phyloP scores from a whole-genome alignment of 495 filamentous ascomycete genomes.

The Penicillium coffeae region DNA sequence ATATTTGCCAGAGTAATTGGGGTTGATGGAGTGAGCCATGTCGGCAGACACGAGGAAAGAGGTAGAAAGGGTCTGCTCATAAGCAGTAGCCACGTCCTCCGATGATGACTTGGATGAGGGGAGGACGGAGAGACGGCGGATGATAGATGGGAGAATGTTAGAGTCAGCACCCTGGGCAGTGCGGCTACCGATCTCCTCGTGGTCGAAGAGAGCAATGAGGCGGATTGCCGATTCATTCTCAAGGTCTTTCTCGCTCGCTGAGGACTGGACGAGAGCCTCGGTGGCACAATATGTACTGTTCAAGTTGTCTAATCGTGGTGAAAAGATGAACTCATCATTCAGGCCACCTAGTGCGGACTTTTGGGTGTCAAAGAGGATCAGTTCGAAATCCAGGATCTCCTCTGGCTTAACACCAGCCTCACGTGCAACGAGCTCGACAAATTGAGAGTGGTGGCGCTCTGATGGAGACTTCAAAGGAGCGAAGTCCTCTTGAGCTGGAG shows the following conservation, averaged over 20 bases:
- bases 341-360: slow-evolving; percentile 83
- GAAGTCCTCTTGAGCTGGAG: slow-evolving; percentile 40
- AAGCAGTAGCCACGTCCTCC: slow-evolving; percentile 65
- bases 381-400: slow-evolving; percentile 88
- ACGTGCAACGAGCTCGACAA: slow-evolving; percentile 81
- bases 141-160: slow-evolving; percentile 82
- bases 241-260: slow-evolving; percentile 57
- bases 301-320: slow-evolving; percentile 87
- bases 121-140: slow-evolving; percentile 81
- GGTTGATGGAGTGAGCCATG: slow-evolving; percentile 94
- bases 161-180: slow-evolving; percentile 93
- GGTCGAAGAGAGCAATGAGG: slow-evolving; percentile 88
- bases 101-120: slow-evolving; percentile 48
- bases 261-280: slow-evolving; percentile 74
- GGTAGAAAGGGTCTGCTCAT: slow-evolving; percentile 87
- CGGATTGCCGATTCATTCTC: slow-evolving; percentile 78
- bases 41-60: slow-evolving; percentile 95
- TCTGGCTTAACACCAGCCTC: slow-evolving; percentile 64
- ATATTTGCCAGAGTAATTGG: slow-evolving; percentile 90
- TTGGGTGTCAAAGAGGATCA: slow-evolving; percentile 94
- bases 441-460: slow-evolving; percentile 83
- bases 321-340: slow-evolving; percentile 92
- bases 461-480: slow-evolving; percentile 69
- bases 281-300: slow-evolving; percentile 91
- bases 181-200: slow-evolving; percentile 92